Conservation (phyloP, 768 basidiomycete genomes). For the Lyophyllum shimeji region DNA sequence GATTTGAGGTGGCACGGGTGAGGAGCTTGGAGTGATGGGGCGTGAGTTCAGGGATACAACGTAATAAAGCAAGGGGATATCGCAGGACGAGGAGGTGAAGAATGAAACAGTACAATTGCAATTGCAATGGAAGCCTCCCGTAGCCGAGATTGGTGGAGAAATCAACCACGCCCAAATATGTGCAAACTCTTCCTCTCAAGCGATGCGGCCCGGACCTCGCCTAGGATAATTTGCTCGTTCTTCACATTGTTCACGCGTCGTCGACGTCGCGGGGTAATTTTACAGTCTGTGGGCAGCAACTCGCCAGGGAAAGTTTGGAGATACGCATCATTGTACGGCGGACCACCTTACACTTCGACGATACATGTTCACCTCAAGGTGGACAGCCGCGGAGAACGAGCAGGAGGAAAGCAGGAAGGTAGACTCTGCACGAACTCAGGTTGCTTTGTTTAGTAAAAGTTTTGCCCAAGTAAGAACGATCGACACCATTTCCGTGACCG, state of each 20-base stretch:
- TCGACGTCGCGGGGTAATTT: too few species aligned
- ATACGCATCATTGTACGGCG: too few species aligned
- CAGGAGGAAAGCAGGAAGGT: too few species aligned
- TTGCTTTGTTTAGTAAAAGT: neutral
- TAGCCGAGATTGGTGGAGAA: constrained; percentile 11
- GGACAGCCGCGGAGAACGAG: too few species aligned
- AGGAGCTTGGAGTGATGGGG: neutral
- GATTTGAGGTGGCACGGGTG: constrained; percentile 3
- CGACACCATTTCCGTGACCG: neutral
- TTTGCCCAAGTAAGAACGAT: neutral
- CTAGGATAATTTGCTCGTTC: neutral
- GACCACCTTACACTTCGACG: too few species aligned
- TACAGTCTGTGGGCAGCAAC: too few species aligned
- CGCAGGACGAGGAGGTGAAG: neutral
- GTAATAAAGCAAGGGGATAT: constrained; percentile 9
- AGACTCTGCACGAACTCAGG: neutral
- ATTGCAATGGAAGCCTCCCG: neutral
- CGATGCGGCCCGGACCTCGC: neutral
- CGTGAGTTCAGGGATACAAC: neutral
- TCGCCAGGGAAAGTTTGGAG: too few species aligned
- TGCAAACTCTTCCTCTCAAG: constrained; percentile 12
- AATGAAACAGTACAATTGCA: too few species aligned
- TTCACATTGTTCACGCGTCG: neutral
- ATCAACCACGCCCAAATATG: constrained; percentile 27
- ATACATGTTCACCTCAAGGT: too few species aligned